Percentiles rank a stretch among this genome's conserved stretches.
Conservation (phyloP, 2,329 filamentous ascomycete genomes). For the Apiospora marii region DNA sequence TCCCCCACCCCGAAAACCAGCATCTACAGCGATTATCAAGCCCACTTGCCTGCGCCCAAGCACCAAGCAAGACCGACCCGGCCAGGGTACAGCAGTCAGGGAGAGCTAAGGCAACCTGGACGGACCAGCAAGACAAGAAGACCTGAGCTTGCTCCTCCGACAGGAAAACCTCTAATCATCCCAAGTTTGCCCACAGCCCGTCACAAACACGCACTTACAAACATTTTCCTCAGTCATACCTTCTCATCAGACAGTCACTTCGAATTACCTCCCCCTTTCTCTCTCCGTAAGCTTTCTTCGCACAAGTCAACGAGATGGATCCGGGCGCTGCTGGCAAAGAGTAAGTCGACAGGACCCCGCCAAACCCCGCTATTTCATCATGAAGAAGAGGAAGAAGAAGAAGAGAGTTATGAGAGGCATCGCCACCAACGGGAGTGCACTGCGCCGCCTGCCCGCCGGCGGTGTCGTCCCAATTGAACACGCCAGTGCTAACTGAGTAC, state of each 20-base stretch:
- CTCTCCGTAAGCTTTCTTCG: neutral
- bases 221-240: conserved; percentile 11
- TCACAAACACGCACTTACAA: conserved; percentile 17
- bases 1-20: conserved; percentile 23
- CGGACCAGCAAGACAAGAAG: neutral
- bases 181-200: neutral
- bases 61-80: conserved; percentile 3
- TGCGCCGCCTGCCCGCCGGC: neutral
- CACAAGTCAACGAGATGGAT: conserved; percentile 30
- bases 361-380: conserved; percentile 43
- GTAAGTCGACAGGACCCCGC: conserved; percentile 43
- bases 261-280: neutral
- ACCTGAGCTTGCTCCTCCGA: conserved; percentile 8
- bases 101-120: conserved; percentile 2
- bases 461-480: neutral
- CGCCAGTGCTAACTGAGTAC: neutral
- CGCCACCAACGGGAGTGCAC: neutral
- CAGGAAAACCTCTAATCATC: conserved; percentile 17
- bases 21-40: conserved; percentile 13
- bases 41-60: neutral
- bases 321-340: conserved; percentile 41
- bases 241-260: neutral
- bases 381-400: conserved; percentile 25
- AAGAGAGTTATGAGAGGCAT: neutral
- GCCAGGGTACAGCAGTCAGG: neutral